Conservation (phyloP, 768 basidiomycete genomes). For the Kwoniella pini region DNA sequence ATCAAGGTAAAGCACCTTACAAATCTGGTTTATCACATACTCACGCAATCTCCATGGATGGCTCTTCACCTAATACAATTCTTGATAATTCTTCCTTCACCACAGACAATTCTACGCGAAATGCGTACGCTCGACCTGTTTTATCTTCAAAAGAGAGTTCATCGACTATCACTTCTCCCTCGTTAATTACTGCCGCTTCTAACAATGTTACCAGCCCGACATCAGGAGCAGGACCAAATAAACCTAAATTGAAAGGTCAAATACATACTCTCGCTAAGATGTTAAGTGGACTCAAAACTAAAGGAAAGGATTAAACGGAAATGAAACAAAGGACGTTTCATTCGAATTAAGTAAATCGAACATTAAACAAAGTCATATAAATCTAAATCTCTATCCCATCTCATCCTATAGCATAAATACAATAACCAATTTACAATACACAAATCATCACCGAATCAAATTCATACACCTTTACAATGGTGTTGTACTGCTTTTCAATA, state of each 20-base stretch:
- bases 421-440: not conserved
- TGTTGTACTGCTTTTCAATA: not conserved
- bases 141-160: slow-evolving; percentile 12
- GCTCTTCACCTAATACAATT: not conserved
- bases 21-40: slow-evolving; percentile 18
- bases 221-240: slow-evolving; percentile 29
- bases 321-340: not conserved
- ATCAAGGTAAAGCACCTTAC: slow-evolving; percentile 5
- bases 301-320: slow-evolving; percentile 37
- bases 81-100: not conserved
- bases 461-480: not conserved
- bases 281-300: slow-evolving; percentile 63
- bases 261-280: slow-evolving; percentile 89
- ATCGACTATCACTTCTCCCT: slow-evolving; percentile 14
- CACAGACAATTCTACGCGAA: too few species aligned
- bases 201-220: not conserved
- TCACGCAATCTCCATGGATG: slow-evolving; percentile 5
- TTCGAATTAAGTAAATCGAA: not conserved
- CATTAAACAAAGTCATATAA: not conserved
- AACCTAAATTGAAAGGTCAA: slow-evolving; percentile 77
- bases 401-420: not conserved
- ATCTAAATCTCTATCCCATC: not conserved
- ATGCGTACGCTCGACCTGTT: not conserved
- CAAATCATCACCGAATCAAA: not conserved
- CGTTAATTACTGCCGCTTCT: not conserved